Percentiles rank a stretch among this genome's conserved stretches.
Conservation (phyloP, 352 stramenopile species). For the Pythium rhizo-oryzae region DNA sequence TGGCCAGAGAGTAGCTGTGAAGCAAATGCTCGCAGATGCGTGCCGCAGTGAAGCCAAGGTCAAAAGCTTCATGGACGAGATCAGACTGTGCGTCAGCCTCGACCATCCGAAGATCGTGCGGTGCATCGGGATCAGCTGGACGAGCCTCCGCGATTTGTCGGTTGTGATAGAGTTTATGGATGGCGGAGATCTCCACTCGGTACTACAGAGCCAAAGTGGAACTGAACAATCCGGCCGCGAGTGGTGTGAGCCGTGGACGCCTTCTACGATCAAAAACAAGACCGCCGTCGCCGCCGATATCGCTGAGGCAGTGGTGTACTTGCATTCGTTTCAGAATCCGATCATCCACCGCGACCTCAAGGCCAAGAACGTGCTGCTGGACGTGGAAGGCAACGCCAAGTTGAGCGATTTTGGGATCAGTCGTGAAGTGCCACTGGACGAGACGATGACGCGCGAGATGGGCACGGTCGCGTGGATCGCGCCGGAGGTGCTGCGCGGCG, state of each 20-base stretch:
- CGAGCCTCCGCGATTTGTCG: slow-evolving; percentile 29
- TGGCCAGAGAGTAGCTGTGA: slow-evolving; percentile 12
- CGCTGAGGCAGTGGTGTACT: slow-evolving; percentile 26
- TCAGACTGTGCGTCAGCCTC: slow-evolving; percentile 33
- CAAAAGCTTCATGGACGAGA: slow-evolving; percentile 37
- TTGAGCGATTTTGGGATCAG: slow-evolving; percentile 29
- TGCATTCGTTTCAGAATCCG: slow-evolving; percentile 18
- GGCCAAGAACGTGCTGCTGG: slow-evolving; percentile 14
- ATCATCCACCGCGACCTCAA: slow-evolving; percentile 5
- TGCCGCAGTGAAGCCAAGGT: slow-evolving; percentile 18
- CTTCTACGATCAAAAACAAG: slow-evolving; percentile 18
- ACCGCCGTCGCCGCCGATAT: slow-evolving; percentile 18
- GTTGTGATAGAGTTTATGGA: slow-evolving; percentile 35
- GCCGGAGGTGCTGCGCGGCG: slow-evolving; percentile 32
- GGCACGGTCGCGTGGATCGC: slow-evolving; percentile 34
- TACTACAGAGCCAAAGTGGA: slow-evolving; percentile 5
- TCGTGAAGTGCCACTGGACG: slow-evolving; percentile 5
- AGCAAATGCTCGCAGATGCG: slow-evolving; percentile 26
- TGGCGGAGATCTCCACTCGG: slow-evolving; percentile 25
- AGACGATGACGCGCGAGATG: slow-evolving; percentile 33
- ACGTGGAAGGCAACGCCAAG: slow-evolving; percentile 9
- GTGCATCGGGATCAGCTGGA: slow-evolving; percentile 34
- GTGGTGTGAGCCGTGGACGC: slow-evolving; percentile 16
- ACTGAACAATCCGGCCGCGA: neutral
- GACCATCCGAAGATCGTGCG: slow-evolving; percentile 39